Evolutionary conservation across 306 rosid genomes (phyloP), one percentile per base, ranked within the genome.

Genomic region (Delonix regia): DNA sequence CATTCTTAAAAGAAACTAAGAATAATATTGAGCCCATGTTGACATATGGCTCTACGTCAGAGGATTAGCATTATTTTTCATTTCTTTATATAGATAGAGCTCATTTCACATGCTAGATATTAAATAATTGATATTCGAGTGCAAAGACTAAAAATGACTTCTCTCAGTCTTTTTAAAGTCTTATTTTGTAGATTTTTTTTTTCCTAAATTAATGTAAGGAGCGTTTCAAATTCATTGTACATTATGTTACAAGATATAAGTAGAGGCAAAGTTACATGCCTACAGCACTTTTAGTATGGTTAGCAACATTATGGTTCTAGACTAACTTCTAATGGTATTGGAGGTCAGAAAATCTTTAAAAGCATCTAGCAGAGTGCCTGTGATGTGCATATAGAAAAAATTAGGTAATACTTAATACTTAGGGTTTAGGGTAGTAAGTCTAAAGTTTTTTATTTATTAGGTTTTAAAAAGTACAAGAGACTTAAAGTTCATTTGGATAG

Each of bases 91-190:
- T 30, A 33, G 36, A 73, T 80, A 24, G 74, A 48, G 69, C 66
- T 73, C 65, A 53, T 73, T 70, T 64, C 59, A 53, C 41, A 16
- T 80, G 69, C 7, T 52, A 39, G 66, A 63, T 79, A 64, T 80
- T 19, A 18, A 63, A 51, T 25, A 39, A 49, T 22, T 19, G 69
- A 72, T n/a, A 6, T 25, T 49, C 41, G 62, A 69, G 14, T 10
- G 38, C 15, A 15, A 75, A 47, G 30, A 44, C 45, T 18, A 30
- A 25, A 73, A 41, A n/a, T 49, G 57, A 12, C 30, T 79, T 71
- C 25, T 48, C 59, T 49, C 11, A 8, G 41, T 16, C 47, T 18
- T 39, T 5, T 71, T 14, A 34, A 47, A 53, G 53, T 10, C 14
- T 48, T 25, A 27, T 44, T 59, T 42, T 18, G 9, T 28, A 6